Evolutionary conservation across 2,329 filamentous ascomycete genomes (phyloP), one percentile per base, ranked within the genome.

Genomic region (Coniella vitis): DNA sequence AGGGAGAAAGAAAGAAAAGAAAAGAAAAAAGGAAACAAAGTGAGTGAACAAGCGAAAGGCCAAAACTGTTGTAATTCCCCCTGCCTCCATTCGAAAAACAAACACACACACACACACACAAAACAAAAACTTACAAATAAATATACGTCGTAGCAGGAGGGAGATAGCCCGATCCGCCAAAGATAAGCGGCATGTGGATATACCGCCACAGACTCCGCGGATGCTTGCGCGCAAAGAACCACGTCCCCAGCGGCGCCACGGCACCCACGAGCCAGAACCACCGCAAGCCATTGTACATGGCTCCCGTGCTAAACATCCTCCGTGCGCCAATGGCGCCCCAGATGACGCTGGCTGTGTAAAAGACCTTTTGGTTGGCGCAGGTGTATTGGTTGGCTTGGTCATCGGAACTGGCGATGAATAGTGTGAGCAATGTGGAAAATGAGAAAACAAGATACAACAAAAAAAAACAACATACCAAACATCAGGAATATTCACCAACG

Each of bases 261-360:
- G 76, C 78, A 14, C 85, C 85, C 17, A 84, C 72, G 32, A 87
- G 73, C 78, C 81, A 89, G 69, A 86, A 88, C 71, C 75, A 87
- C 60, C 84, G 78, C 32, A 89, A 70, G 1, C 70, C 69, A 0
- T 75, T 70, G 62, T 88, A 89, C 7, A 86, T 68, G 19, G 79
- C 75, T 2, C 73, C 73, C 2, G 74, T 68, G 38, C 77, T 80
- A 64, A 88, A 89, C 62, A 89, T 84, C 40, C 84, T 78, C 2
- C 71, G 68, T 0, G 85, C 85, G 1, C 86, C 85, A 51, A 89
- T 86, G 48, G 82, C 75, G 50, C 85, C 85, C 84, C 84, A 87
- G 58, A 87, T 78, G 42, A 87, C 72, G 4, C 83, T 86, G 1
- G 81, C 79, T 1, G 81, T 86, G 68, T 84, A 88, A 65, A 78